These are phyloP conservation scores for Daldinia vernicosa DNA, from an alignment of 495 filamentous ascomycete genomes.

Conservation along the genomic window DNA sequence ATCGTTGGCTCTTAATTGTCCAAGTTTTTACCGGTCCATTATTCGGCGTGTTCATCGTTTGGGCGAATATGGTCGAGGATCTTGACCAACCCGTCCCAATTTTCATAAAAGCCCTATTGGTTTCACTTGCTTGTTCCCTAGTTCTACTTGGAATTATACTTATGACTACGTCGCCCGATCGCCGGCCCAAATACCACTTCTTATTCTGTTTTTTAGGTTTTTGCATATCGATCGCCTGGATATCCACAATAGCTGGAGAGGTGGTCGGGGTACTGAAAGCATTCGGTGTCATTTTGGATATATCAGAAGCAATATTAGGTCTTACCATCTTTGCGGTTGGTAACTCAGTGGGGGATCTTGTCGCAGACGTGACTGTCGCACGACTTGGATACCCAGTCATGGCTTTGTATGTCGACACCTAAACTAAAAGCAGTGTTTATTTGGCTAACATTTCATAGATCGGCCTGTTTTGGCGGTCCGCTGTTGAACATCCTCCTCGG, in stretches of 20 bases:
- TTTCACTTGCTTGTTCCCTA: constrained; percentile 75
- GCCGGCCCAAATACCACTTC: constrained; percentile 71
- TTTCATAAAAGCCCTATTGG: constrained; percentile 71
- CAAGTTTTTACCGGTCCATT: constrained; percentile 90
- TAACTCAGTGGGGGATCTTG: constrained; percentile 92
- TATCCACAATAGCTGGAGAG: constrained; percentile 93
- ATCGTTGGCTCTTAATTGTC: constrained; percentile 84
- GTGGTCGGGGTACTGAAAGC: constrained; percentile 96
- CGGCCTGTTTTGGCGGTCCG: constrained; percentile 94
- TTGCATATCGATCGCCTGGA: constrained; percentile 90
- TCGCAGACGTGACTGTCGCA: constrained; percentile 94
- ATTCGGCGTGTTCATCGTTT: constrained; percentile 79
- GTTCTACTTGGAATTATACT: constrained; percentile 69
- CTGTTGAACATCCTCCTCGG: constrained; percentile 98
- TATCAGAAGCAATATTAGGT: constrained; percentile 94
- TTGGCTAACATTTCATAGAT: constrained; percentile 50
- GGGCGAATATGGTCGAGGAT: constrained; percentile 71
- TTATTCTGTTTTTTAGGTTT: constrained; percentile 92
- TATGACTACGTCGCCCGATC: constrained; percentile 65
- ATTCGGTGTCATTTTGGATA: constrained; percentile 88
- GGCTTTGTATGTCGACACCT: constrained; percentile 70
- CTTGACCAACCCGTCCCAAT: constrained; percentile 47
- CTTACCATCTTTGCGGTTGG: constrained; percentile 97
- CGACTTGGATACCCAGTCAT: constrained; percentile 94
- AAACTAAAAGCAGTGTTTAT: neutral